Evolutionary conservation across 345 rosid genomes (phyloP), one percentile per base, ranked within the genome.

Genomic region (Sapria himalayana): DNA sequence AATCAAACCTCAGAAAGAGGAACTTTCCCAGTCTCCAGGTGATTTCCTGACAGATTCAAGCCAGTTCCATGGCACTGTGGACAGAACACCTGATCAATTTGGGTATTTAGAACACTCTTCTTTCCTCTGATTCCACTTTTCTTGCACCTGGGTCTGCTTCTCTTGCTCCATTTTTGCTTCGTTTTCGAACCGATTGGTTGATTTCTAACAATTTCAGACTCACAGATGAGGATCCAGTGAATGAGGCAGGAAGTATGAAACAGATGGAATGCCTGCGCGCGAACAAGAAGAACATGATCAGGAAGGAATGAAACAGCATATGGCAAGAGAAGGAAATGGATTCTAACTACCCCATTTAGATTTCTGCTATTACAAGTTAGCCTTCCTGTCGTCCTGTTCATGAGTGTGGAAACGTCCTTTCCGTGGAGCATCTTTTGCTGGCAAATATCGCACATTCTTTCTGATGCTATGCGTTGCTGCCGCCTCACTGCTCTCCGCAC

Each of bases 41-140:
- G 63, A 45, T 60, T 70, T 45, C 73, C 76, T 29, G 74, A 72
- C 31, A 76, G 37, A 16, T 60, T 34, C 18, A 65, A 43, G 25
- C 95, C 86, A 5, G 93, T 79, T 46, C 99, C 95, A 58, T 79
- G 99, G 58, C 93, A 89, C 65, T 79, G 84, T 43, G 99, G 85
- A 57, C 93, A 89, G 71, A 84, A 74, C 19, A 68, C 72, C 7
- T 75, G 77, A 39, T 56, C 58, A 51, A 77, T 66, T 43, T 51
- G 65, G 45, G 45, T 43, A 33, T 55, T 64, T 11, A 54, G 49
- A 38, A 37, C 44, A 36, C 42, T 55, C 53, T 15, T 13, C 25
- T 46, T 62, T 54, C 38, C 57, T 51, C 41, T 55, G 48, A 60
- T 71, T 22, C 44, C 55, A 21, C 40, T 20, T 43, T 61, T 53